Conservation (phyloP, 129 eudicot species). For the Deinandra increscens region DNA sequence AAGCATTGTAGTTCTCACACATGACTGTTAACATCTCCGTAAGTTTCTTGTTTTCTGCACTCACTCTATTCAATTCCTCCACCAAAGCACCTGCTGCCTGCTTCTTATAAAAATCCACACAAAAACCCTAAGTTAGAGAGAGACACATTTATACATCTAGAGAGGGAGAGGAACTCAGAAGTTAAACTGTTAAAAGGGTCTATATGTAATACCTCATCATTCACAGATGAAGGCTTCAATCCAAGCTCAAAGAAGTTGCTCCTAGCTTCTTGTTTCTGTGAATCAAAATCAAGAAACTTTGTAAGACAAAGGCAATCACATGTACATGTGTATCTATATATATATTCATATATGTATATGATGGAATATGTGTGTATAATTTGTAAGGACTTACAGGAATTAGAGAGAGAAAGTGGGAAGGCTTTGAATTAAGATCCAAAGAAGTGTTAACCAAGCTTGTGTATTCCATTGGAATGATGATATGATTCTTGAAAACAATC, state of each 20-base stretch:
- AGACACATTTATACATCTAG: too few species aligned
- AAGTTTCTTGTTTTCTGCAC: slow-evolving; percentile 75
- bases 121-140: background rate
- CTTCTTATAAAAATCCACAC: background rate
- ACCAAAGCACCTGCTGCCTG: slow-evolving; percentile 52
- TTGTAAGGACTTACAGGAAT: slow-evolving; percentile 46
- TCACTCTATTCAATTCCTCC: slow-evolving; percentile 80
- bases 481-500: slow-evolving; percentile 14
- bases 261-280: slow-evolving; percentile 57
- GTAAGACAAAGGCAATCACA: slow-evolving; percentile 12
- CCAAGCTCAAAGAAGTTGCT: slow-evolving; percentile 60
- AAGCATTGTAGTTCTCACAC: slow-evolving; percentile 82
- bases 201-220: slow-evolving; percentile 50
- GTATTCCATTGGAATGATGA: slow-evolving; percentile 62
- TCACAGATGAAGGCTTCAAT: slow-evolving; percentile 35
- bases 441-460: slow-evolving; percentile 74
- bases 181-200: background rate
- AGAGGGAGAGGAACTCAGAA: background rate
- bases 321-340: background rate
- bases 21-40: slow-evolving; percentile 64
- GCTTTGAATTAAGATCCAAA: slow-evolving; percentile 69
- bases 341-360: background rate
- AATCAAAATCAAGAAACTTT: slow-evolving; percentile 20
- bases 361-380: background rate
- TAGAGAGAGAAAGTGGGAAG: slow-evolving; percentile 52